Evolutionary conservation across 192 early-diverging fungal species (phyloP), one percentile per base, ranked within the genome.

Genomic region (Coemansia sp.): DNA sequence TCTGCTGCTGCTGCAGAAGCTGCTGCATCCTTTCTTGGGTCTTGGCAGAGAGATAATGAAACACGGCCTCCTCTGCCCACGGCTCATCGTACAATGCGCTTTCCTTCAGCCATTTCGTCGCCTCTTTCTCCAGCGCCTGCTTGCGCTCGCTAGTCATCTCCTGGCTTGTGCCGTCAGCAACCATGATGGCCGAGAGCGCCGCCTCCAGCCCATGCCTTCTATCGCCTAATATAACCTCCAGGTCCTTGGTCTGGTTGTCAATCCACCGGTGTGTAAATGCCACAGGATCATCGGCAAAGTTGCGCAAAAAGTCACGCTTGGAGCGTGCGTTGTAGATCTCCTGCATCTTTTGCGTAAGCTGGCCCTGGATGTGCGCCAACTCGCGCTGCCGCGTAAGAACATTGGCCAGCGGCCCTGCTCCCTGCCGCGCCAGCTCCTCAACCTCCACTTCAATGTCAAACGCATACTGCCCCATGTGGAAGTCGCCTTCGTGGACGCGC

Each of bases 371-470:
- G 13, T 75, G 66, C 43, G 64, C 48, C 65, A 87, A 77, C 69
- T 91, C 88, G 46, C 86, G 71, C 71, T 81, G 71, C 70, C 84
- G 76, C 51, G 70, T 58, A 69, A 72, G 78, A 39, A 77, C 73
- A 41, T 64, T 81, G 20, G 74, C 79, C 71, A 74, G 86, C 74
- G 72, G 88, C 72, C 72, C 90, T 78, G 71, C 78, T 74, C 61
- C 57, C 67, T 70, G 68, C 5, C 88, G 86, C n/a, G 88, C 66
- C 37, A 84, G 59, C 72, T 93, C 91, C 65, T 95, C 94, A 5
- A 94, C 73, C 53, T 96, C 95, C 1, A 99, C 94, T 62, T 97
- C 90, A 32, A 99, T 78, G 73, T 99, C 97, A 74, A 91, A 99
- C 17, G 93, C 95, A 58, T 91, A 84, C 69, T 86, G 80, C 19